Evolutionary conservation across 1,284 basidiomycete genomes (phyloP), one percentile per base, ranked within the genome.

Genomic region (Rhizoctonia solani): DNA sequence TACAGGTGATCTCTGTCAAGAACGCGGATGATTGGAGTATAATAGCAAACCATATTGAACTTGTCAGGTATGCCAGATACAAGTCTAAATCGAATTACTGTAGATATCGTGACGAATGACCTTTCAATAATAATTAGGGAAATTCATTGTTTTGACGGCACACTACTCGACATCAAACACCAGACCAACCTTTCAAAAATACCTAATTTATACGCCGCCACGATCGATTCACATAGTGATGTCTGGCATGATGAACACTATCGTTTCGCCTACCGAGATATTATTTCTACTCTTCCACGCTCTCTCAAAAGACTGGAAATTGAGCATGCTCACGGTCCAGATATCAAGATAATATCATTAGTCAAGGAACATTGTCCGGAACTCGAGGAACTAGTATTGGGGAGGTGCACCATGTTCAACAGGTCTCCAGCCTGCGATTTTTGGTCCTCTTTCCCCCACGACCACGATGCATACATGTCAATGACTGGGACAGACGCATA

Each of bases 381-480:
- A n/a, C 21, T 65, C 2, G 61, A 65, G 25, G 49, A 53, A 16
- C 32, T 65, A 16, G 29, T 34, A 29, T 50, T 65, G 0, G 61
- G 61, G 2, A 8, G 61, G 1, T 65, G 61, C 37, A 65, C 61
- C 3, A 65, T 65, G 1, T 65, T 65, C 37, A 65, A 65, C 23
- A 23, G 49, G 5, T 13, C 25, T 4, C 25, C 37, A 4, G 37
- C 61, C 30, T 65, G 61, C 49, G 61, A 44, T 9, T 65, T 65
- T 27, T 65, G 61, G 61, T 6, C 16, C 1, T 53, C 61, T 6
- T 65, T 65, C 25, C 61, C 61, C 2, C 50, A 42, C 27, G 61
- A 65, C 21, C 61, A 65, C 29, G 49, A 65, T 16, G 50, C 61
- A 8, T 65, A 65, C 30, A 65, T 65, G 32, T 65, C 61, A 2